A percentile compares a stretch with the other conserved stretches of the same genome.
Conservation (phyloP, 495 filamentous ascomycete species). For the Hypoxylon lienhwacheense region DNA sequence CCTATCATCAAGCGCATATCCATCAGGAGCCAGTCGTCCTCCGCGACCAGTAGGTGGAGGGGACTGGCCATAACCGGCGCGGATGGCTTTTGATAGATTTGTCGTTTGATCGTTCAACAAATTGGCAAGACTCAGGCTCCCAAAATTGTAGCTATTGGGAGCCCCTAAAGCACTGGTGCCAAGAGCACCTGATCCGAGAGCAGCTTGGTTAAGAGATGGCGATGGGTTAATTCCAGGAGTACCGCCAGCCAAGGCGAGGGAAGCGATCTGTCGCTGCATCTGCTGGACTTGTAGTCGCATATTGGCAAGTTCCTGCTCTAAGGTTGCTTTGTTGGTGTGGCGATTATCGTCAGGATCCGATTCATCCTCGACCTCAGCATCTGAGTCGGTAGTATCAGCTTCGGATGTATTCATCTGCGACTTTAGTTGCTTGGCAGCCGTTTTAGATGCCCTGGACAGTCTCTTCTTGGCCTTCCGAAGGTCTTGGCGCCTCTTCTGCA, state of each 20-base stretch:
- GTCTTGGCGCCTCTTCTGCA: constrained; percentile 48
- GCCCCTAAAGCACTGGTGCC: not conserved
- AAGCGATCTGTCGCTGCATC: constrained; percentile 35
- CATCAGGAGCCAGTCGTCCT: constrained; percentile 21
- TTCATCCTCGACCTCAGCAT: constrained; percentile 25
- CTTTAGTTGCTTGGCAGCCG: constrained; percentile 34
- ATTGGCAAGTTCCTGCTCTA: constrained; percentile 36
- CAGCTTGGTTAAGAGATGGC: constrained; percentile 8
- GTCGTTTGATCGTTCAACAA: constrained; percentile 3
- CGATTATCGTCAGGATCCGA: constrained; percentile 26
- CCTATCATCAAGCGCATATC: constrained; percentile 4
- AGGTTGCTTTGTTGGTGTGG: constrained; percentile 17
- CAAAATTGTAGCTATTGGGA: not conserved
- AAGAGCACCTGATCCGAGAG: not conserved
- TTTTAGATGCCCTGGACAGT: constrained; percentile 38
- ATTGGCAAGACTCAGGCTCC: constrained; percentile 1
- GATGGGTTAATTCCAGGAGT: constrained; percentile 24
- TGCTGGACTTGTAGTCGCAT: constrained; percentile 38
- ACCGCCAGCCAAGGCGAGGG: constrained; percentile 22
- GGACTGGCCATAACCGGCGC: not conserved
- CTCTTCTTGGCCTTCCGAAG: constrained; percentile 46
- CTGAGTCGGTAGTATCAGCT: constrained; percentile 42
- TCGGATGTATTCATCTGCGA: constrained; percentile 36
- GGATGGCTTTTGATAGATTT: not conserved
- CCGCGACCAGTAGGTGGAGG: constrained; percentile 7